Evolutionary conservation across 306 rosid genomes (phyloP).

Genomic region (Cicer yamashitae): DNA sequence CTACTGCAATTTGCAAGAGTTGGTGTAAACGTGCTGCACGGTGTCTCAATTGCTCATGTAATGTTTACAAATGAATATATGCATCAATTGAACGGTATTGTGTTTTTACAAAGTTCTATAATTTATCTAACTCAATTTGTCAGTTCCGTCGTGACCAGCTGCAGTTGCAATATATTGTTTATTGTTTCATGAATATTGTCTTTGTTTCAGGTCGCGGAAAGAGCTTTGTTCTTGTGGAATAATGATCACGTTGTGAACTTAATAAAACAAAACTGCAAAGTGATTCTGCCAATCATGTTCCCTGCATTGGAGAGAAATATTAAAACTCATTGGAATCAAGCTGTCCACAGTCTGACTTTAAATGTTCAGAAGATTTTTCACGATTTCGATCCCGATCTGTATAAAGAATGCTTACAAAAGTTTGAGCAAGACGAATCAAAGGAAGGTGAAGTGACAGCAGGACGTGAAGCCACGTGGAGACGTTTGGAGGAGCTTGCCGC

Average conservation of each 20-base stretch:
- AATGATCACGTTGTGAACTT: constrained; percentile 77
- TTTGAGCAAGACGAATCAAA: constrained; percentile 64
- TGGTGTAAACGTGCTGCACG: neutral
- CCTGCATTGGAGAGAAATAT: constrained; percentile 81
- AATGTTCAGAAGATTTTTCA: constrained; percentile 72
- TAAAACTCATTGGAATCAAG: constrained; percentile 82
- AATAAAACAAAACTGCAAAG: constrained; percentile 71
- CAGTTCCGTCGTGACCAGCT: neutral
- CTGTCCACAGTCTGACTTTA: constrained; percentile 78
- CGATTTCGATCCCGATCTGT: constrained; percentile 73
- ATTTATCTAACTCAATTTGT: constrained; percentile 12
- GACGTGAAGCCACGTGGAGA: constrained; percentile 73
- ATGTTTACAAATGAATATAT: neutral
- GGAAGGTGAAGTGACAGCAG: constrained; percentile 54
- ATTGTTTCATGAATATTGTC: constrained; percentile 16
- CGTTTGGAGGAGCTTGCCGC: constrained; percentile 73
- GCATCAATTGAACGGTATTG: neutral
- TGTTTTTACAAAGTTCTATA: neutral
- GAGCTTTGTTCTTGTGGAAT: constrained; percentile 84
- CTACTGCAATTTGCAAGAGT: constrained; percentile 6
- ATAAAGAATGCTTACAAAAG: constrained; percentile 66
- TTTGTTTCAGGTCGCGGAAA: constrained; percentile 73
- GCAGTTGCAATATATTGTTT: constrained; percentile 5
- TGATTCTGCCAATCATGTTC: constrained; percentile 74
- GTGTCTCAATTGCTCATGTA: constrained; percentile 28